These are phyloP conservation scores for Wickerhamomyces chaumierensis DNA, from an alignment of 805 yeast species.

Conservation along the genomic window DNA sequence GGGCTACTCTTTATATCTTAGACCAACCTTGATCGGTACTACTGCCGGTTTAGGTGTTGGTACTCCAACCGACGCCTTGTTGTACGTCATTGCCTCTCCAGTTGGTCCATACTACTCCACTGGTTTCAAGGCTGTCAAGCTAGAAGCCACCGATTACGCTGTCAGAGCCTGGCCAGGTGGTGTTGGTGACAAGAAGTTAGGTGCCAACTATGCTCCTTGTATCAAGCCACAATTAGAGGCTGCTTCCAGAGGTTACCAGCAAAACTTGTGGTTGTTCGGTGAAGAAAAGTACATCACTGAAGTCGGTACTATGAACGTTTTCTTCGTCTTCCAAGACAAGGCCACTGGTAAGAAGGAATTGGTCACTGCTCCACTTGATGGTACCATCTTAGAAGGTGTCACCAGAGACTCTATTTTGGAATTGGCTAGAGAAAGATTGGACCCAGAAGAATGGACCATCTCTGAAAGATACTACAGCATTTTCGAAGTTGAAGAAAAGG, in stretches of 20 bases:
- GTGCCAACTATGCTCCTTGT: conserved; percentile 97
- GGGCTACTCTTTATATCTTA: conserved; percentile 85
- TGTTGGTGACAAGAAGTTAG: conserved; percentile 90
- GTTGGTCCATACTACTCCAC: conserved; percentile 95
- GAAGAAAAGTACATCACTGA: conserved; percentile 82
- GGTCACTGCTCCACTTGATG: conserved; percentile 94
- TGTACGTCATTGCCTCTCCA: conserved; percentile 86
- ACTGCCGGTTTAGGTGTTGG: conserved; percentile 81
- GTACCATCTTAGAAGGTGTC: conserved; percentile 94
- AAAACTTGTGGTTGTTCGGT: conserved; percentile 94
- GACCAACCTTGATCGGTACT: conserved; percentile 96
- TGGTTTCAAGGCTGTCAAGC: conserved; percentile 89
- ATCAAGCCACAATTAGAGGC: conserved; percentile 85
- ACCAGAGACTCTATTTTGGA: conserved; percentile 82
- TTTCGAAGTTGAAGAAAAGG: conserved; percentile 65
- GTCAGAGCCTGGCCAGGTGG: conserved; percentile 99
- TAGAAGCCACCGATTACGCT: conserved; percentile 93
- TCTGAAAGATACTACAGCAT: conserved; percentile 80
- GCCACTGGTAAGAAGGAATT: conserved; percentile 78
- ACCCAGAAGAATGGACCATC: conserved; percentile 68
- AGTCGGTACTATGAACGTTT: conserved; percentile 96
- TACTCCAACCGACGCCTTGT: conserved; percentile 68
- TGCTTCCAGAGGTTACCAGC: conserved; percentile 85
- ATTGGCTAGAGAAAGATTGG: conserved; percentile 67
- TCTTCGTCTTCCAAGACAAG: conserved; percentile 72